Conservation (phyloP, 495 filamentous ascomycete species). For the Penicillium chermesinum region DNA sequence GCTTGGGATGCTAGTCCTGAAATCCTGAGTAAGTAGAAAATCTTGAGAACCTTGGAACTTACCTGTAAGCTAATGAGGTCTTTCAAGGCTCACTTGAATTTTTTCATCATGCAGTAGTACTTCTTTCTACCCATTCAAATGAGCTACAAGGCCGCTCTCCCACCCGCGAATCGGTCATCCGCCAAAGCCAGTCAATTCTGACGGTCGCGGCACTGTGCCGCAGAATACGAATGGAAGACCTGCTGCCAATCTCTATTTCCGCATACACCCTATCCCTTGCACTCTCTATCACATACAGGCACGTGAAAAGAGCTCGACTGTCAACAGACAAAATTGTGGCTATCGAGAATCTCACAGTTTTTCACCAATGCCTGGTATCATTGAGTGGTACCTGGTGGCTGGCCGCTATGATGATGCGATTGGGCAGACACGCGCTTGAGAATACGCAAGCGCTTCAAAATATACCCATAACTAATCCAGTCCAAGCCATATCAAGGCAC, state of each 20-base stretch:
- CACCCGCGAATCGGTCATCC: constrained; percentile 10
- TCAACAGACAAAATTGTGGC: constrained; percentile 9
- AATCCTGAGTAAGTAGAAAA: constrained; percentile 6
- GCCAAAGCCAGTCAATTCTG: constrained; percentile 17
- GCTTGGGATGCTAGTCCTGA: constrained; percentile 9
- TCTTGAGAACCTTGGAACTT: neutral
- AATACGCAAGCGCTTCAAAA: constrained; percentile 6
- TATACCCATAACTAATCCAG: neutral
- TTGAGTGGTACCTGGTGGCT: constrained; percentile 21
- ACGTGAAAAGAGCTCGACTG: constrained; percentile 13
- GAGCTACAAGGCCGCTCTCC: constrained; percentile 15
- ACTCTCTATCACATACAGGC: constrained; percentile 23
- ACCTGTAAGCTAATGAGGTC: neutral
- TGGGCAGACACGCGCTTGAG: constrained; percentile 17
- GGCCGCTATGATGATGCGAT: constrained; percentile 21
- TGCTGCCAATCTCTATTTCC: constrained; percentile 16
- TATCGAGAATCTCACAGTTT: constrained; percentile 10
- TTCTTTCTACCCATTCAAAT: constrained; percentile 18
- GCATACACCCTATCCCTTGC: constrained; percentile 21
- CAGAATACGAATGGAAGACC: constrained; percentile 6
- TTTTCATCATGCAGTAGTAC: constrained; percentile 15
- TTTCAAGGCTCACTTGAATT: constrained; percentile 17
- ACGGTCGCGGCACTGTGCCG: constrained; percentile 12
- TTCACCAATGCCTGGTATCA: constrained; percentile 13
- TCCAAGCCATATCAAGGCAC: neutral